Conservation (phyloP, 2,329 filamentous ascomycete species). For the Talaromyces sp. region DNA sequence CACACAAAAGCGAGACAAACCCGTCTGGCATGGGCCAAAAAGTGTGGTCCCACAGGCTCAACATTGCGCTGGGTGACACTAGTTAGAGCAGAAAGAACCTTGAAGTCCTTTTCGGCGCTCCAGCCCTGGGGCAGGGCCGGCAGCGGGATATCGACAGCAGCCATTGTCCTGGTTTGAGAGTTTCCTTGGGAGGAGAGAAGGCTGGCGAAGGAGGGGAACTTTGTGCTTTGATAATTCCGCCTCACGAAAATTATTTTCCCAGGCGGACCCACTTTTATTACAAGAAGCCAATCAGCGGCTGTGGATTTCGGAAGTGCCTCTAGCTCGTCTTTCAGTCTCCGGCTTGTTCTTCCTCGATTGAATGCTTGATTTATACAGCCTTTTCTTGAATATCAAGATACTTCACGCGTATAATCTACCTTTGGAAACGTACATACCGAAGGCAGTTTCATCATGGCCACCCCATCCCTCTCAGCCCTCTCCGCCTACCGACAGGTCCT, state of each 20-base stretch:
- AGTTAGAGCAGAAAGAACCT: conserved; percentile 70
- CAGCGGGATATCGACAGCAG: conserved; percentile 42
- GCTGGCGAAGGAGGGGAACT: conserved; percentile 1
- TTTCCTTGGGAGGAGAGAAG: background rate
- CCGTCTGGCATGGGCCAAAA: conserved; percentile 92
- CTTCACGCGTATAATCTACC: background rate
- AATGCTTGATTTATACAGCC: background rate
- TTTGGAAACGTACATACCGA: background rate
- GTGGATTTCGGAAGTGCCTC: conserved; percentile 18
- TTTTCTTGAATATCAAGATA: background rate
- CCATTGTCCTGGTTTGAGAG: conserved; percentile 7
- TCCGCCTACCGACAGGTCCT: conserved; percentile 75
- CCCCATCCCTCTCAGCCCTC: conserved; percentile 53
- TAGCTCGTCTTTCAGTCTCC: background rate
- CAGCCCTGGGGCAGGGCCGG: conserved; percentile 74
- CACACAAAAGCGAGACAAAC: conserved; percentile 41
- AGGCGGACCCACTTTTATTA: background rate
- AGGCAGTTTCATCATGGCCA: conserved; percentile 14
- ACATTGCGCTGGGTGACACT: conserved; percentile 76
- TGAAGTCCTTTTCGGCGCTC: conserved; percentile 84
- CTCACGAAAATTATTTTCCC: conserved; percentile 27
- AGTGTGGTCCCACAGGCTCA: conserved; percentile 94
- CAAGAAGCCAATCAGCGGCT: conserved; percentile 20
- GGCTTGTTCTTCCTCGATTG: background rate
- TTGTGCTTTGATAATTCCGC: background rate